A percentile compares a stretch with the other conserved stretches of the same genome.
Evolutionary conservation across 2,329 filamentous ascomycete species (phyloP).

Genomic region (Didymella arachidicola): DNA sequence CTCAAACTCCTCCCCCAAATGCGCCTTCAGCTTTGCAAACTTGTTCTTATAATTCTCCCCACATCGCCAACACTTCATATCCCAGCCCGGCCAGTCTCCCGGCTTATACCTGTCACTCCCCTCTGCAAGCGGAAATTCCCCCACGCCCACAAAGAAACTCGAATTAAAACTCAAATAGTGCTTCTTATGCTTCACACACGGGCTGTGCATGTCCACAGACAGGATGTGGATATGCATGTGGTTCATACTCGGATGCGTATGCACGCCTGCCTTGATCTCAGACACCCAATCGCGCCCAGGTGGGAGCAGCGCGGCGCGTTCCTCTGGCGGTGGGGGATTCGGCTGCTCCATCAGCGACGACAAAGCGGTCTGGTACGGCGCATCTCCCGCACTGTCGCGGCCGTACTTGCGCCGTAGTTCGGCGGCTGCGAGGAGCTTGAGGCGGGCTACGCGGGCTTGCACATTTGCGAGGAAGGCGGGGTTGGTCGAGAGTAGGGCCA

Average conservation of each 20-base stretch:
- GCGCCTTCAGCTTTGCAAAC: slow-evolving; percentile 76
- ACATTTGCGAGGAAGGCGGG: slow-evolving; percentile 71
- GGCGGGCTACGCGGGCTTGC: slow-evolving; percentile 65
- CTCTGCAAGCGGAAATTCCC: slow-evolving; percentile 76
- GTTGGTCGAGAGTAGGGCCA: slow-evolving; percentile 75
- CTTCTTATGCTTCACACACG: slow-evolving; percentile 76
- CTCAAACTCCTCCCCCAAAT: slow-evolving; percentile 78
- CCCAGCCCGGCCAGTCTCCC: slow-evolving; percentile 66
- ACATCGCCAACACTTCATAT: slow-evolving; percentile 87
- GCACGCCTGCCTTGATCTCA: slow-evolving; percentile 80
- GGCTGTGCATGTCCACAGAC: slow-evolving; percentile 78
- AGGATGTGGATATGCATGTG: slow-evolving; percentile 92
- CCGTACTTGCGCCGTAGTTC: slow-evolving; percentile 78
- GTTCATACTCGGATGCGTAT: slow-evolving; percentile 89
- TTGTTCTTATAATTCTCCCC: slow-evolving; percentile 74
- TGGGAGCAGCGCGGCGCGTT: slow-evolving; percentile 59
- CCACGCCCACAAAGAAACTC: slow-evolving; percentile 79
- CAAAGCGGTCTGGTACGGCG: slow-evolving; percentile 65
- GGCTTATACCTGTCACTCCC: slow-evolving; percentile 71
- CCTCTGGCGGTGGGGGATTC: slow-evolving; percentile 48
- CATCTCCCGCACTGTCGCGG: slow-evolving; percentile 68
- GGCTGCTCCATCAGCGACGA: slow-evolving; percentile 58
- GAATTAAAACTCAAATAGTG: slow-evolving; percentile 95
- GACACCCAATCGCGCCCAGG: slow-evolving; percentile 77
- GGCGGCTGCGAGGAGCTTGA: slow-evolving; percentile 71